phyloP scores from a whole-genome alignment of 805 yeast genomes.

The Wickerhamomyces queroliae region DNA sequence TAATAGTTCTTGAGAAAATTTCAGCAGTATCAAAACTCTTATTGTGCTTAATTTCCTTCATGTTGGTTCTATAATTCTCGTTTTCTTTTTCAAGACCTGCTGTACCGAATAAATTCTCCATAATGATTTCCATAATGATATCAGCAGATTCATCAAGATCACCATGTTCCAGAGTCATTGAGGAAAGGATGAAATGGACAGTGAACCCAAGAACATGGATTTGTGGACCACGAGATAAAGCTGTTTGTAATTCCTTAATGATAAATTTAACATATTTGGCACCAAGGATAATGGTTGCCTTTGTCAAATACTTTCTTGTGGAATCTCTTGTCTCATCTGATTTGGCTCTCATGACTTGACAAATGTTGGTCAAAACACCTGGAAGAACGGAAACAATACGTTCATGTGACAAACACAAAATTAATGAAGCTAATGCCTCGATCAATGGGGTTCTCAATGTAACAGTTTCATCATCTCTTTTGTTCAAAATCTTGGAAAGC shows the following conservation, averaged over 20 bases:
- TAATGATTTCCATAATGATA: constrained; percentile 61
- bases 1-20: constrained; percentile 59
- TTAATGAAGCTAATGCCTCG: constrained; percentile 67
- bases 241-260: constrained; percentile 69
- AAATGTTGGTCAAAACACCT: constrained; percentile 76
- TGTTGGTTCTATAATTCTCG: constrained; percentile 78
- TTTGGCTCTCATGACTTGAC: constrained; percentile 81
- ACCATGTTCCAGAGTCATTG: constrained; percentile 53
- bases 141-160: constrained; percentile 66
- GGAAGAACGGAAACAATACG: constrained; percentile 60
- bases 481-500: constrained; percentile 50
- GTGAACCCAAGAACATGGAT: constrained; percentile 89
- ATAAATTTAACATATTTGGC: constrained; percentile 68
- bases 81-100: constrained; percentile 94
- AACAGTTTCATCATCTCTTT: constrained; percentile 75
- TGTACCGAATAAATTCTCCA: constrained; percentile 91
- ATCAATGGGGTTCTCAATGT: constrained; percentile 72
- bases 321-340: constrained; percentile 87
- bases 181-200: constrained; percentile 63
- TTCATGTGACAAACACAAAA: constrained; percentile 55
- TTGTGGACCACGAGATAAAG: constrained; percentile 86
- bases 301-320: constrained; percentile 68
- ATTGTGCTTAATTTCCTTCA: constrained; percentile 86
- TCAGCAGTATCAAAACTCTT: constrained; percentile 88
- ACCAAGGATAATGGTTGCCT: constrained; percentile 62